Evolutionary conservation across 305 asterid genomes (phyloP).

Genomic region (Fraxinus xanthoxyloides): DNA sequence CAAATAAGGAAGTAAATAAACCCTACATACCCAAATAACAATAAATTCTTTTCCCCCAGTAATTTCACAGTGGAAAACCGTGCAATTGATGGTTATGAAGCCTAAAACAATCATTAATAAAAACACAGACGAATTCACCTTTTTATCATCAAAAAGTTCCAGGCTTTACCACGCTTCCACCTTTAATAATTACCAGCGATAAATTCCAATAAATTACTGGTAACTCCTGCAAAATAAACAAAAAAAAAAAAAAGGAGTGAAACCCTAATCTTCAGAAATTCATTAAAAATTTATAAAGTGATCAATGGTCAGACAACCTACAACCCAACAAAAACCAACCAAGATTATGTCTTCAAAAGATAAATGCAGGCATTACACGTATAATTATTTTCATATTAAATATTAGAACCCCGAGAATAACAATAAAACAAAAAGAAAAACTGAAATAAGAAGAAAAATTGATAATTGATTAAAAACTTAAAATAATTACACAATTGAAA

Average conservation of each 20-base stretch:
- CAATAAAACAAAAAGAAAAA: not conserved
- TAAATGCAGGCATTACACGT: slow-evolving; percentile 38
- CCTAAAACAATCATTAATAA: slow-evolving; percentile 19
- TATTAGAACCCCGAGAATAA: slow-evolving; percentile 28
- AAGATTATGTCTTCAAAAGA: slow-evolving; percentile 16
- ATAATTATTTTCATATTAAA: not conserved
- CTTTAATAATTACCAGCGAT: slow-evolving; percentile 36
- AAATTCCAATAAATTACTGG: slow-evolving; percentile 28
- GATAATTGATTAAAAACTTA: slow-evolving; percentile 8
- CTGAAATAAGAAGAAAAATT: not conserved
- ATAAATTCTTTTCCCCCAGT: not conserved
- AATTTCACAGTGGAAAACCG: slow-evolving; percentile 8
- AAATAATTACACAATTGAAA: slow-evolving; percentile 29
- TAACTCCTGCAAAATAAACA: slow-evolving; percentile 35
- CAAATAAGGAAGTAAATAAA: slow-evolving; percentile 20
- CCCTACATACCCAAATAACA: slow-evolving; percentile 18
- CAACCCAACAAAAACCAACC: slow-evolving; percentile 35
- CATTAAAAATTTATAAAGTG: slow-evolving; percentile 18
- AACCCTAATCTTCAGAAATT: slow-evolving; percentile 38
- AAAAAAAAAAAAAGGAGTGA: not conserved
- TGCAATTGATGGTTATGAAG: slow-evolving; percentile 27
- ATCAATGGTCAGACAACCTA: slow-evolving; percentile 38
- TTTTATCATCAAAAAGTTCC: slow-evolving; percentile 40
- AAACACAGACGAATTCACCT: slow-evolving; percentile 16
- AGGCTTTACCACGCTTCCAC: slow-evolving; percentile 29